These are phyloP conservation scores for Groenewaldozyma sp. DNA, from an alignment of 1,139 yeast genomes.

Conservation along the genomic window DNA sequence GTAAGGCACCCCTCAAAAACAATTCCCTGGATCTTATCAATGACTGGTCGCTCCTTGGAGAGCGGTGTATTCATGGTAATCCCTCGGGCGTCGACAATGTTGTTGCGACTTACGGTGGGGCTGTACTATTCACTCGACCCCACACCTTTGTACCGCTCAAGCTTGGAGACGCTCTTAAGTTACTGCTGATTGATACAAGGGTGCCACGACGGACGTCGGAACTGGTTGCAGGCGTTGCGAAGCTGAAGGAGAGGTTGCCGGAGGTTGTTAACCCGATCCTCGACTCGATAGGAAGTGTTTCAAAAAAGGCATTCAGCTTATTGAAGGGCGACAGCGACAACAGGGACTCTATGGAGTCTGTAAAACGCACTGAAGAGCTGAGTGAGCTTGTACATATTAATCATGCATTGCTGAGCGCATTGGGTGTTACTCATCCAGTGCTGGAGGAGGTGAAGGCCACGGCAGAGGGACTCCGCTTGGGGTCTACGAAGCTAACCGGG, in stretches of 20 bases:
- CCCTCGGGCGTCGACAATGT: slow-evolving; percentile 98
- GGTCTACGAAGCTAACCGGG: slow-evolving; percentile 91
- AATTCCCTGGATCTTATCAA: slow-evolving; percentile 56
- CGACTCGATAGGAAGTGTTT: slow-evolving; percentile 37
- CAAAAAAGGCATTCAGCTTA: slow-evolving; percentile 56
- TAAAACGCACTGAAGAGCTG: slow-evolving; percentile 30
- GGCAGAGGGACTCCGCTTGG: slow-evolving; percentile 54
- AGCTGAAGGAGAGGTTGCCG: slow-evolving; percentile 45
- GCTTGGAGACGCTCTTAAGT: slow-evolving; percentile 63
- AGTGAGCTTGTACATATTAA: slow-evolving; percentile 69
- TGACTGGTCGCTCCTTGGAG: slow-evolving; percentile 87
- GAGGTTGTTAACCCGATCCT: slow-evolving; percentile 48
- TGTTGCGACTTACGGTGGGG: slow-evolving; percentile 94
- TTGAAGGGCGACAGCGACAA: slow-evolving; percentile 6
- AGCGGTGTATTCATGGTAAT: slow-evolving; percentile 90
- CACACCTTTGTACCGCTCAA: slow-evolving; percentile 57
- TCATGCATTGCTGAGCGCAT: slow-evolving; percentile 76
- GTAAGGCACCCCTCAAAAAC: slow-evolving; percentile 10
- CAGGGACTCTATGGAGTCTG: slow-evolving; percentile 3
- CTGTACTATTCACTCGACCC: slow-evolving; percentile 72
- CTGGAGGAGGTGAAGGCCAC: slow-evolving; percentile 62
- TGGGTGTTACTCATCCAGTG: slow-evolving; percentile 90
- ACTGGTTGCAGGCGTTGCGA: slow-evolving; percentile 69
- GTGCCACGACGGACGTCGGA: slow-evolving; percentile 83
- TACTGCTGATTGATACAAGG: slow-evolving; percentile 74